Base-by-base conservation (phyloP, 441 rosid species). In the Aleurites moluccanus region DNA sequence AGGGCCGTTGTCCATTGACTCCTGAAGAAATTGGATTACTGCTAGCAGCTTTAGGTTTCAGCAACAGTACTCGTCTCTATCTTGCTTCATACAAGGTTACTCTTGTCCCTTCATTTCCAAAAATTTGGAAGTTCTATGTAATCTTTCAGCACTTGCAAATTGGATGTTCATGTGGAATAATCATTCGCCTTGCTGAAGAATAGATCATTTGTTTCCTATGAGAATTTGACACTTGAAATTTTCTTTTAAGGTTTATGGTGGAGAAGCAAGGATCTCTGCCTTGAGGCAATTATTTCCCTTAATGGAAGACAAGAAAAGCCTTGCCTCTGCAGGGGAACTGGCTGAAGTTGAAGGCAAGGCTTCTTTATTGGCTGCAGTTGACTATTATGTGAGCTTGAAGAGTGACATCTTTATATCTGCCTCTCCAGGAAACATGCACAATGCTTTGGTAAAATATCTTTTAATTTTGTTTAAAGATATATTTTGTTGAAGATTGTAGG, bases 351-450 rank as follows among this genome's bases (percentile, higher is more conserved):
- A 87, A 80, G 93, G 98, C 72, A 96, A 88, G 87, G 98, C 99
- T 74, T 96, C 98, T 55, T 77, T 96, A 55, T 72, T 92, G 75
- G 98, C 99, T 65, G 98, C 98, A 57, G 88, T 96, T 27, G 98
- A 96, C 80, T 96, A 96, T 82, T 90, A 94, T 62, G 87, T 94
- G 14, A 85, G 93, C 80, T 86, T 92, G 98, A 91, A 92, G 73
- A 96, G 98, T 15, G 90, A 94, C 82, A 84, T 96, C 69, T 96
- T 94, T 81, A 86, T 96, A 79, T 92, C 98, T 25, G 97, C 99
- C 33, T 96, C 98, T 63, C 99, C 95, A 11, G 98, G 98, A 73
- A 96, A 96, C 80, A 96, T 96, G 99, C 98, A 94, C 83, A 92
- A 96, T 79, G 98, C 98, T 40, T 66, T 94, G 79, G 99, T 90